Percentiles rank a stretch among this genome's conserved stretches.
Evolutionary conservation across 208 protist genomes (phyloP).

Genomic region (Acanthamoeba lenticulata): DNA sequence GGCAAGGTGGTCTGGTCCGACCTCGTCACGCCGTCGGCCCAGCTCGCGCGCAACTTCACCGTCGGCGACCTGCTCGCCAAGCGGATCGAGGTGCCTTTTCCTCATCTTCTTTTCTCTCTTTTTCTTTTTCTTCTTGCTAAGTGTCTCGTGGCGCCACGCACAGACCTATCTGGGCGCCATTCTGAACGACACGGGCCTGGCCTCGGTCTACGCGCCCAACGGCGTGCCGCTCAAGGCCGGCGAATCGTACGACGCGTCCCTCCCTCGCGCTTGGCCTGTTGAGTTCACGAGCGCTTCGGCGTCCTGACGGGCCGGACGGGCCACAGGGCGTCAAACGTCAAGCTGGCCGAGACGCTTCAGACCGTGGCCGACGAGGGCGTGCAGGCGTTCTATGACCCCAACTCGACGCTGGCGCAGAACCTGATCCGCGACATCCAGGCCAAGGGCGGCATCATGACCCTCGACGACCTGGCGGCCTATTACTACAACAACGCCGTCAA

Average conservation of each 20-base stretch:
- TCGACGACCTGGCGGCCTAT: not conserved
- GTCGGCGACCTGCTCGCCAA: conserved; percentile 18
- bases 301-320: too few species aligned
- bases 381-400: conserved; percentile 68
- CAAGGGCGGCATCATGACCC: conserved; percentile 13
- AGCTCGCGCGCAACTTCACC: conserved; percentile 21
- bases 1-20: conserved; percentile 43
- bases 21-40: conserved; percentile 43
- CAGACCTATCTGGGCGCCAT: not conserved
- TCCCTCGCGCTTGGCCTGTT: not conserved
- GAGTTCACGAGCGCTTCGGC: not conserved
- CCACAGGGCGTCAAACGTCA: not conserved
- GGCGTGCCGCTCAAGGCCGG: conserved; percentile 41
- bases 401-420: conserved; percentile 39
- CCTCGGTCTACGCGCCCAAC: conserved; percentile 4
- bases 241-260: not conserved
- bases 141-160: not conserved
- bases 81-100: not conserved
- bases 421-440: conserved; percentile 70
- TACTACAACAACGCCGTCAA: conserved; percentile 34
- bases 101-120: not conserved
- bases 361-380: conserved; percentile 60
- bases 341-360: conserved; percentile 72
- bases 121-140: not conserved
- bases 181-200: conserved; percentile 13